These are phyloP conservation scores for Bremia lactucae DNA, from an alignment of 352 stramenopile genomes.

Conservation along the genomic window DNA sequence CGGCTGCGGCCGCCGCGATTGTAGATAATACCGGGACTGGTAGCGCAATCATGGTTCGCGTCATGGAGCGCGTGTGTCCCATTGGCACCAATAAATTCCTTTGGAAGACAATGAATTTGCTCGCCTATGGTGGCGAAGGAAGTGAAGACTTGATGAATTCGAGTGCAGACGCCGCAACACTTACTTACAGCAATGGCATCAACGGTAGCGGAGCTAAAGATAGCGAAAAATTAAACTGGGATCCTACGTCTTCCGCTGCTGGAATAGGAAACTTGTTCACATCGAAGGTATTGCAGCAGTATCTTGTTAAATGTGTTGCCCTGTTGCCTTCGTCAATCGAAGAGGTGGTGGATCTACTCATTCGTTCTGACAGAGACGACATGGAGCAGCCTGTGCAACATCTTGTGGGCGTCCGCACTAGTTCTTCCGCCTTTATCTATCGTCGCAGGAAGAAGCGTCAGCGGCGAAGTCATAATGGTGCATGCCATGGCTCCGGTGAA, in stretches of 20 bases:
- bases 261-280: slow-evolving; percentile 29
- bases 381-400: slow-evolving; percentile 65
- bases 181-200: slow-evolving; percentile 6
- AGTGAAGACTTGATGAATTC: slow-evolving; percentile 7
- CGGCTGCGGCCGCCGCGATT: slow-evolving; percentile 12
- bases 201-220: slow-evolving; percentile 12
- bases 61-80: slow-evolving; percentile 53
- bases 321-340: slow-evolving; percentile 51
- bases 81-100: slow-evolving; percentile 48
- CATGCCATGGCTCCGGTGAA: slow-evolving; percentile 3
- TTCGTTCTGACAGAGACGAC: slow-evolving; percentile 47
- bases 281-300: slow-evolving; percentile 61
- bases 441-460: slow-evolving; percentile 33
- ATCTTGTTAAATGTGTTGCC: slow-evolving; percentile 57
- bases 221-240: slow-evolving; percentile 24
- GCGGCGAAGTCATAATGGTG: slow-evolving; percentile 19
- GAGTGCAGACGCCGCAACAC: slow-evolving; percentile 4
- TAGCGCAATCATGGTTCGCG: slow-evolving; percentile 22
- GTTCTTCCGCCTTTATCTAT: slow-evolving; percentile 42
- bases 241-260: slow-evolving; percentile 18
- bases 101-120: slow-evolving; percentile 51
- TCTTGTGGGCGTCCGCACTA: slow-evolving; percentile 54
- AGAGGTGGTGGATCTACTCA: slow-evolving; percentile 56
- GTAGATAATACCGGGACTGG: slow-evolving; percentile 14
- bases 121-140: slow-evolving; percentile 17